Base-by-base conservation (phyloP, 2,329 filamentous ascomycete species). In the Lithohypha guttulata region DNA sequence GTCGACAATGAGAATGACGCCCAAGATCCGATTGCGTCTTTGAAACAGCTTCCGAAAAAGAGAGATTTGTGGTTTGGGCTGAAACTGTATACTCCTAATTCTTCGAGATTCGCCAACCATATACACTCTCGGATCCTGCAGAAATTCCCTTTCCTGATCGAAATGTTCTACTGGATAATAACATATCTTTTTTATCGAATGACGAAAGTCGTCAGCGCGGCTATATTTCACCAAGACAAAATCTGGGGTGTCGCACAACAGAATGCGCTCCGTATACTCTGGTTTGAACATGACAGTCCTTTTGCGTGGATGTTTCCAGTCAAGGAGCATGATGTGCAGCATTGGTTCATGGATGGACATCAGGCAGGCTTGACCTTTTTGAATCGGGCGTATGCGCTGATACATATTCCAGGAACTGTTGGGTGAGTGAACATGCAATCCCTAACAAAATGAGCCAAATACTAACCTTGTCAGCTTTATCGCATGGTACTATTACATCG, bases 161-260 rank as follows among this genome's bases (percentile, higher is more conserved):
- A 82, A 57, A 81, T 82, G 75, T 81, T 81, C 56, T 82, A 82
- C 61, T 82, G 78, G 78, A 66, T 70, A 29, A 65, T 81, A 49
- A 80, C 77, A 52, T 72, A 77, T 47, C 63, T 69, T 31, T 76
- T 79, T 53, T 81, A 81, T 59, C 65, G 70, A 25, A 62, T 75
- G 56, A 78, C 75, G 6, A 68, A 71, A 11, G 60, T 68, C 11
- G 55, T 69, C 5, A 68, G 71, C 2, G 64, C 70, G 42, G 56
- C 57, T 33, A 59, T 71, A 39, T 75, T 73, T 42, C 69, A 69
- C 23, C 65, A 68, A 30, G 20, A 65, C 25, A 57, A 57, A 11
- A 60, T 70, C 13, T 66, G 66, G 53, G 59, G 68, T 35, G 58
- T 65, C 7, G 66, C 66, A 3, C 61, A 67, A 51, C 52, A 55